Conservation (phyloP, 2,329 filamentous ascomycete genomes). For the Chaetomium globosum region DNA sequence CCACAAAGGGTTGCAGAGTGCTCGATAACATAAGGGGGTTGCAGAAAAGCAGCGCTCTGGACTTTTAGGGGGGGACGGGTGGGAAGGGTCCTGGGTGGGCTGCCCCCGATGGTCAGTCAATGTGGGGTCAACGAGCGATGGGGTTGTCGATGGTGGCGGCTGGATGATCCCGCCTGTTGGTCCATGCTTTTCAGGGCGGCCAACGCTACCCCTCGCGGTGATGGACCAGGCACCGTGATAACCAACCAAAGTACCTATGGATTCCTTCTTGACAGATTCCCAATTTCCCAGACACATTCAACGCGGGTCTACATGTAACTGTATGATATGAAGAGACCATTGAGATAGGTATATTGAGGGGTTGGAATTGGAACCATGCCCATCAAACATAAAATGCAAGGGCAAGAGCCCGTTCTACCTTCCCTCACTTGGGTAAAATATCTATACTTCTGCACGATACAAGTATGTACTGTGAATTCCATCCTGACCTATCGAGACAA, state of each 20-base stretch:
- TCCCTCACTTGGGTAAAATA: no score
- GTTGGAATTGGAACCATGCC: no score
- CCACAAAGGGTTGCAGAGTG: neutral
- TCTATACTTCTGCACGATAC: no score
- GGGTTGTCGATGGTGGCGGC: conserved; percentile 18
- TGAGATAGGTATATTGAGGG: no score
- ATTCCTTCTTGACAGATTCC: neutral
- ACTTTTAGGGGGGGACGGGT: conserved; percentile 21
- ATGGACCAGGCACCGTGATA: neutral
- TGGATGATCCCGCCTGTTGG: conserved; percentile 22
- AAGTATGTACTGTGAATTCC: neutral
- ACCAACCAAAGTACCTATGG: neutral
- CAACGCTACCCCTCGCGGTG: neutral
- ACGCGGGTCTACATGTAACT: neutral
- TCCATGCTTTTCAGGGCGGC: conserved; percentile 19
- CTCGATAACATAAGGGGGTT: neutral
- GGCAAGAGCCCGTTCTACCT: no score
- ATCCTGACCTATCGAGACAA: neutral
- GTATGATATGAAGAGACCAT: no score
- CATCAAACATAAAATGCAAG: no score
- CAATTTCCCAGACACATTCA: no score
- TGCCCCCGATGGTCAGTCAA: conserved; percentile 33
- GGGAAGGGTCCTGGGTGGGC: conserved; percentile 26
- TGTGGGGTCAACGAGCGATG: conserved; percentile 31
- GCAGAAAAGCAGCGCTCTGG: conserved; percentile 5